Base-by-base conservation (phyloP, 1,284 basidiomycete genomes). In the Trametes hirsuta region DNA sequence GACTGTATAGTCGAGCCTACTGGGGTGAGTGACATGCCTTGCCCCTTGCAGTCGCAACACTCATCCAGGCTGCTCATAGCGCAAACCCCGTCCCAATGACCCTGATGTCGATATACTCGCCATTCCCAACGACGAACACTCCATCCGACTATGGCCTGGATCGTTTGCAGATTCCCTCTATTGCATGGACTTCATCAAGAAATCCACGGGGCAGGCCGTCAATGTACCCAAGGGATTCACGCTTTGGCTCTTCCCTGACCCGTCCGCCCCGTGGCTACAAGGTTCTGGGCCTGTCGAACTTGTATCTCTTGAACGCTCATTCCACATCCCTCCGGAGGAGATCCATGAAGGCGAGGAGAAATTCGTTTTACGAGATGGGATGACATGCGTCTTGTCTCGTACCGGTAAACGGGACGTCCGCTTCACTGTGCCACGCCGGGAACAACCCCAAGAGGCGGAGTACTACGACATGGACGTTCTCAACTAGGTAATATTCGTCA, bases 311-410 rank as follows among this genome's bases (percentile, higher is more conserved):
- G 53, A 54, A n/a, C 22, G 21, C 12, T 30, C 45, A 0, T 12
- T 12, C n/a, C 45, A 45, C 3, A 39, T 54, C 15, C 15, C 5
- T 6, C 41, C n/a, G 2, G 35, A 39, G 18, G 22, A 47, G 5
- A 46, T 47, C 36, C 36, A 15, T 3, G 35, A 22, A 15, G 53
- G 53, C 10, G 44, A 54, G 45, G 52, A 53, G 52, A 53, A 46
- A 44, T 45, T 36, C 52, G 34, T 53, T 6, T n/a, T 53, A n/a
- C 21, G 52, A n/a, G 52, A 53, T 21, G 52, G 52, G 6, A 45
- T 53, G 34, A 12, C n/a, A 4, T 53, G 52, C 42, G 18, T 36
- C 30, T 22, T 53, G 0, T 11, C 6, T 12, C 40, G 41, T 9
- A 39, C 50, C 15, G 50, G 40, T 6, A 25, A 25, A 14, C n/a